Evolutionary conservation across 371 early-diverging fungal species (phyloP).

Genomic region (Mucor indicus): DNA sequence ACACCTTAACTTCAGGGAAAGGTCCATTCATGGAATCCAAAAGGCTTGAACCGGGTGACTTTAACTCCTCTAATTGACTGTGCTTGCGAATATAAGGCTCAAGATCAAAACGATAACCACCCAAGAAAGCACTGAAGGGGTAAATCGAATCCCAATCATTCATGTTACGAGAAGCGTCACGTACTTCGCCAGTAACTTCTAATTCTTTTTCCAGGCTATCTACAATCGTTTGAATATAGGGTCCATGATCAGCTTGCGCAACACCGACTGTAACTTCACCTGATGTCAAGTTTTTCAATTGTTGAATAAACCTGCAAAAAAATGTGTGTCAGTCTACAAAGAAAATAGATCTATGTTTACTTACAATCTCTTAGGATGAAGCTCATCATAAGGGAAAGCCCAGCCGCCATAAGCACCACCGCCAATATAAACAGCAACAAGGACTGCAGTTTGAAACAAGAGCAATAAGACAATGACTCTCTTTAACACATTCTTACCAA

Average conservation of each 20-base stretch:
- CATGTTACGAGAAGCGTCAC: constrained; percentile 31
- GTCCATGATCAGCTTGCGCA: constrained; percentile 65
- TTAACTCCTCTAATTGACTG: constrained; percentile 5
- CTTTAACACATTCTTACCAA: constrained; percentile 39
- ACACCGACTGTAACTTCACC: constrained; percentile 56
- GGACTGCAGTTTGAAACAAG: constrained; percentile 31
- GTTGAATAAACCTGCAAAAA: constrained; percentile 67
- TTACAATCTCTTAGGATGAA: constrained; percentile 66
- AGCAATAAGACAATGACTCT: constrained; percentile 34
- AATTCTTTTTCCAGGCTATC: constrained; percentile 41
- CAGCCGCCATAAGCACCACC: constrained; percentile 34
- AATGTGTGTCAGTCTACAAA: no score
- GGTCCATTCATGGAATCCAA: constrained; percentile 35
- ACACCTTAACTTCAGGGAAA: constrained; percentile 40
- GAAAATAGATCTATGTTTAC: no score
- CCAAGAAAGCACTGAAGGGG: constrained; percentile 70
- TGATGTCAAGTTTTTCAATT: constrained; percentile 62
- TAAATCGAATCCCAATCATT: constrained; percentile 65
- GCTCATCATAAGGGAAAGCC: constrained; percentile 59
- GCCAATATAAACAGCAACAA: constrained; percentile 36
- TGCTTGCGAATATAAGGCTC: constrained; percentile 41
- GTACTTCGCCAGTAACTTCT: constrained; percentile 30
- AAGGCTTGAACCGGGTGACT: neutral
- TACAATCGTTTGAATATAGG: constrained; percentile 49
- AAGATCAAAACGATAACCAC: constrained; percentile 59